Evolutionary conservation across 371 early-diverging fungal species (phyloP), one percentile per base, ranked within the genome.

Genomic region (Thermomucor indicae-seudaticae): DNA sequence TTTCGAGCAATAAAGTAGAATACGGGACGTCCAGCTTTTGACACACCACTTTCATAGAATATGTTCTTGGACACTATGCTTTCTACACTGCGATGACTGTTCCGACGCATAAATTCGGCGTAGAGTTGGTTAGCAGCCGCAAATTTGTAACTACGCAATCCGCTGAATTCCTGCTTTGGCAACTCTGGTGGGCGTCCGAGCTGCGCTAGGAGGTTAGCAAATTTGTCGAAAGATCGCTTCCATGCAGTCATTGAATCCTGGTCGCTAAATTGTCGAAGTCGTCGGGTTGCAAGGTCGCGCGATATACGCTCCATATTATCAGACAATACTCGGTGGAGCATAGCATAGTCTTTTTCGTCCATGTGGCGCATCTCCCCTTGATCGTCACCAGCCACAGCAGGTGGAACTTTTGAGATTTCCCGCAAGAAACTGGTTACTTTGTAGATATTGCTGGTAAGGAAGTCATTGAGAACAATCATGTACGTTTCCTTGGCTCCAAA

Each of bases 401-500:
- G 37, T 28, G 71, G 66, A 1, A 69, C 65, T 16, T 60, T 58
- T 3, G 84, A 80, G 7, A 86, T 84, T 19, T 80, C 79, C 29
- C 76, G 70, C 45, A 86, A 56, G 43, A 82, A 86, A 14, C 73
- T 73, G 0, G 82, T 80, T 2, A 86, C 79, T 43, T 80, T 78
- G 41, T 78, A 80, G 22, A 87, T 86, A 59, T 91, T 88, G 38
- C 76, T 72, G 4, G 81, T 76, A 64, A 96, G 63, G 58, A 95
- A 92, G 22, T 80, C 82, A 60, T 95, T 97, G 39, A 92, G 75
- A 14, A 86, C 81, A 51, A 80, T 84, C 96, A 96, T 96, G 60
- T 81, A 94, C 0, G 86, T 75, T 70, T 96, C 96, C 73, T 96
- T 96, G 50, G 83, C 78, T 38, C 95, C 96, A 70, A 97, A 97